phyloP scores from a whole-genome alignment of 495 filamentous ascomycete genomes.

The Lasiosphaeria hispida region DNA sequence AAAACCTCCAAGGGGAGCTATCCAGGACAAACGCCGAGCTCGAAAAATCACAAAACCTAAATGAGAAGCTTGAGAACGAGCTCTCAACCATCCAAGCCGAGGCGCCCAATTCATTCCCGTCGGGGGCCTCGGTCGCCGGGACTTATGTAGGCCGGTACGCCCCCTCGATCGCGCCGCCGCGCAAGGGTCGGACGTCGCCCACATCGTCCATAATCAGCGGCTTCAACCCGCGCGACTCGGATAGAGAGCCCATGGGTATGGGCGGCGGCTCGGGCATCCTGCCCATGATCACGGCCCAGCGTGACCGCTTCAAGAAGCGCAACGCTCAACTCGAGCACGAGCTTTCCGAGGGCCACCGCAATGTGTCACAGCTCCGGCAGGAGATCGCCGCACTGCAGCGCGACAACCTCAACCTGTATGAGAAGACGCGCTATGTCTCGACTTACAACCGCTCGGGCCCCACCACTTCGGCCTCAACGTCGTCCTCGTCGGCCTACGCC shows the following conservation, averaged over 20 bases:
- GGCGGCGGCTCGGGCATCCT: conserved; percentile 88
- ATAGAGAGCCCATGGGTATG: conserved; percentile 66
- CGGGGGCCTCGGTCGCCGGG: conserved; percentile 87
- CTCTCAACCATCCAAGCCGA: conserved; percentile 84
- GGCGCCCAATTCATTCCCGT: conserved; percentile 75
- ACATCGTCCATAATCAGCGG: conserved; percentile 98
- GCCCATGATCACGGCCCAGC: conserved; percentile 96
- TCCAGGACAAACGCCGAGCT: conserved; percentile 82
- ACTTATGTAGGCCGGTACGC: conserved; percentile 84
- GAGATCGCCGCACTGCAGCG: conserved; percentile 91
- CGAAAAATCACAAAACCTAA: conserved; percentile 78
- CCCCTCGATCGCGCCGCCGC: conserved; percentile 63
- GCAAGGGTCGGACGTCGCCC: conserved; percentile 70
- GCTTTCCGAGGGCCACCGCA: conserved; percentile 75
- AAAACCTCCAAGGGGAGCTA: conserved; percentile 77
- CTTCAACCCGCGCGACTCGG: conserved; percentile 75
- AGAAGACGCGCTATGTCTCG: conserved; percentile 95
- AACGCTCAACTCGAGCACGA: conserved; percentile 90
- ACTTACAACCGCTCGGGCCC: conserved; percentile 73
- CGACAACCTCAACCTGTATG: conserved; percentile 95
- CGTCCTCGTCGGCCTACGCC: conserved; percentile 70
- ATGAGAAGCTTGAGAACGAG: conserved; percentile 88
- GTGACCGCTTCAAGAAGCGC: conserved; percentile 96
- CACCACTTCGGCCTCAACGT: conserved; percentile 53
- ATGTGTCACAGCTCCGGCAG: conserved; percentile 81